phyloP scores from a whole-genome alignment of 2,329 filamentous ascomycete genomes.

The Pseudogymnoascus sp. region DNA sequence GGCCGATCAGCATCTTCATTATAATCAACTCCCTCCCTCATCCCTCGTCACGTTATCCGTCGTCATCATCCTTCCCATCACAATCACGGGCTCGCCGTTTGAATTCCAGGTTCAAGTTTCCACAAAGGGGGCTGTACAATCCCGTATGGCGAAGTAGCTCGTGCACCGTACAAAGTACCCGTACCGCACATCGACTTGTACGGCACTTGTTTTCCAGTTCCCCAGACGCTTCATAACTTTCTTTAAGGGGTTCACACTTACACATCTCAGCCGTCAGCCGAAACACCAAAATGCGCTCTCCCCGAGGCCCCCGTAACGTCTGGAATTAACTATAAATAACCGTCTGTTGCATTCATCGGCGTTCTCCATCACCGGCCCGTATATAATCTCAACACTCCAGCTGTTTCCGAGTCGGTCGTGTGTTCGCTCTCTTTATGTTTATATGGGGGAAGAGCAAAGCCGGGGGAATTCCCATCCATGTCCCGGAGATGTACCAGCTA shows the following conservation, averaged over 20 bases:
- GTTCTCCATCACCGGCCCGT: not conserved
- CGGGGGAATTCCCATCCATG: not conserved
- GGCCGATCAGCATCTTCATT: not conserved
- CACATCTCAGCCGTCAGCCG: not conserved
- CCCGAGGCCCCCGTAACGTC: not conserved
- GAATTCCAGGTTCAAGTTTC: not conserved
- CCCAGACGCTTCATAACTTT: not conserved
- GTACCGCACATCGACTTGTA: not conserved
- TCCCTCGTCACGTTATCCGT: not conserved
- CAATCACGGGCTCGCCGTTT: not conserved
- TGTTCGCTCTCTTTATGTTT: not conserved
- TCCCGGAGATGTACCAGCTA: not conserved
- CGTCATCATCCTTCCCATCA: not conserved
- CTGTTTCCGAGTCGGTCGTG: not conserved
- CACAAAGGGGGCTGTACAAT: conserved; percentile 1
- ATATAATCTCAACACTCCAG: not conserved
- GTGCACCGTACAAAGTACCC: not conserved
- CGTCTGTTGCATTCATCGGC: not conserved
- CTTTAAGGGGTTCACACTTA: not conserved
- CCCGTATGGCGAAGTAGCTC: not conserved
- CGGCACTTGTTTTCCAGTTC: not conserved
- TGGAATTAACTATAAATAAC: conserved; percentile 4
- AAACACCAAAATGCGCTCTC: not conserved
- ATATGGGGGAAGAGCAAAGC: not conserved
- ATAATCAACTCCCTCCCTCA: no score